Conservation (phyloP, 768 basidiomycete genomes). For the Pulveroboletus sp. region DNA sequence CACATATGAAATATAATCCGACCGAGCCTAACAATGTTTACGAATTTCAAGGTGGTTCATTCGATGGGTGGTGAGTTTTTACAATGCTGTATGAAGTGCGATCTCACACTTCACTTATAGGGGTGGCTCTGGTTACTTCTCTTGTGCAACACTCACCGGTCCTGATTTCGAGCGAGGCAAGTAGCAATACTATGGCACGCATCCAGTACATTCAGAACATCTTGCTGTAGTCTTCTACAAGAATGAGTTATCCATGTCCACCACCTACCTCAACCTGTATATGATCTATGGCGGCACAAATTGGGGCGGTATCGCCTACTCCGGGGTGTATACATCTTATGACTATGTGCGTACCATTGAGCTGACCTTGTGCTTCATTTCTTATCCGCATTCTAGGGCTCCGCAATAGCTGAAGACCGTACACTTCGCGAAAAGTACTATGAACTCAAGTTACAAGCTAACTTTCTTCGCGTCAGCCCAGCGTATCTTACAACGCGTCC, state of each 20-base stretch:
- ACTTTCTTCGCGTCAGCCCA: slow-evolving; percentile 47
- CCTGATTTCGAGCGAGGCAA: slow-evolving; percentile 22
- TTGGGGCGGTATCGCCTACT: slow-evolving; percentile 53
- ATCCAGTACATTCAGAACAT: slow-evolving; percentile 3
- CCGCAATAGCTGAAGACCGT: slow-evolving; percentile 48
- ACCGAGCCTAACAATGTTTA: slow-evolving; percentile 20
- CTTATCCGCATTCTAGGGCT: slow-evolving; percentile 32
- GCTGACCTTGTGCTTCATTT: background rate
- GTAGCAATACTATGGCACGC: background rate
- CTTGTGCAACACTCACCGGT: slow-evolving; percentile 22
- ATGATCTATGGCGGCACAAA: slow-evolving; percentile 65
- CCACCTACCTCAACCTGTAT: slow-evolving; percentile 38
- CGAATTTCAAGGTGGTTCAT: slow-evolving; percentile 41
- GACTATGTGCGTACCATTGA: slow-evolving; percentile 41
- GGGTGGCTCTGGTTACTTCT: slow-evolving; percentile 22
- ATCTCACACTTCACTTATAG: slow-evolving; percentile 7
- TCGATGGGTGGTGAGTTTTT: slow-evolving; percentile 48
- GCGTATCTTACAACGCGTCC: slow-evolving; percentile 47
- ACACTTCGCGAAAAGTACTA: slow-evolving; percentile 51
- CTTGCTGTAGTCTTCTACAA: slow-evolving; percentile 16
- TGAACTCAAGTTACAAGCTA: slow-evolving; percentile 48
- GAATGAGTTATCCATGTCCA: slow-evolving; percentile 17
- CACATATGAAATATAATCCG: slow-evolving; percentile 28
- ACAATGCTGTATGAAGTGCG: slow-evolving; percentile 13
- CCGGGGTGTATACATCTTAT: slow-evolving; percentile 56